These are phyloP conservation scores for Ogataea salicorniae DNA, from an alignment of 805 yeast genomes.

Conservation along the genomic window DNA sequence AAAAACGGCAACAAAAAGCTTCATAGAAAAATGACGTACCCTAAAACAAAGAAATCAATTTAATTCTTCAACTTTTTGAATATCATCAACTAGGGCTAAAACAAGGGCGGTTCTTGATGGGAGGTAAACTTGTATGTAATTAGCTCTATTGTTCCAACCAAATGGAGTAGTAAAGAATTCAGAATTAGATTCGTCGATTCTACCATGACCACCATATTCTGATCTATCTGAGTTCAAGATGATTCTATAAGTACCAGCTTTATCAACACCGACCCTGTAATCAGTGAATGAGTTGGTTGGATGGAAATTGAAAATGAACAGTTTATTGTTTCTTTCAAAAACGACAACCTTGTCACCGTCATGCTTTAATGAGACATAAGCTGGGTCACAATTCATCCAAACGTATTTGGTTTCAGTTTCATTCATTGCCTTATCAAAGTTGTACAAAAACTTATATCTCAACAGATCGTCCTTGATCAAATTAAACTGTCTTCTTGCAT, in stretches of 20 bases:
- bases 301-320: constrained; percentile 88
- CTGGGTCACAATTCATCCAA: constrained; percentile 68
- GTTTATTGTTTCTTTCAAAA: constrained; percentile 79
- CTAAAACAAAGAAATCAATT: not conserved
- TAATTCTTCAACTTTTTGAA: constrained; percentile 9
- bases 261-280: constrained; percentile 86
- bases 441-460: constrained; percentile 70
- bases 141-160: constrained; percentile 73
- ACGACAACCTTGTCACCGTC: constrained; percentile 85
- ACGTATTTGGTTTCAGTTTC: constrained; percentile 61
- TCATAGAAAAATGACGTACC: not conserved
- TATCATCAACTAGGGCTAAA: constrained; percentile 40
- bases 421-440: constrained; percentile 86
- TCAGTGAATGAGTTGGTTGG: constrained; percentile 79
- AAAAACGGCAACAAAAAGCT: not conserved
- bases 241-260: constrained; percentile 68
- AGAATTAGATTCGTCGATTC: constrained; percentile 52
- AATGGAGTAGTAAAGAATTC: constrained; percentile 68
- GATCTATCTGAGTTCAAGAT: constrained; percentile 69
- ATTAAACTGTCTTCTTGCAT: constrained; percentile 93
- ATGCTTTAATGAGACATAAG: constrained; percentile 82
- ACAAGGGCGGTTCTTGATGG: constrained; percentile 75
- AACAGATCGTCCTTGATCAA: constrained; percentile 73
- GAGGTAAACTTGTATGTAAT: constrained; percentile 71
- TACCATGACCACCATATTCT: constrained; percentile 75